A percentile compares a stretch with the other conserved stretches of the same genome.
Evolutionary conservation across 2,329 filamentous ascomycete genomes (phyloP).

Genomic region (Daldinia sp.): DNA sequence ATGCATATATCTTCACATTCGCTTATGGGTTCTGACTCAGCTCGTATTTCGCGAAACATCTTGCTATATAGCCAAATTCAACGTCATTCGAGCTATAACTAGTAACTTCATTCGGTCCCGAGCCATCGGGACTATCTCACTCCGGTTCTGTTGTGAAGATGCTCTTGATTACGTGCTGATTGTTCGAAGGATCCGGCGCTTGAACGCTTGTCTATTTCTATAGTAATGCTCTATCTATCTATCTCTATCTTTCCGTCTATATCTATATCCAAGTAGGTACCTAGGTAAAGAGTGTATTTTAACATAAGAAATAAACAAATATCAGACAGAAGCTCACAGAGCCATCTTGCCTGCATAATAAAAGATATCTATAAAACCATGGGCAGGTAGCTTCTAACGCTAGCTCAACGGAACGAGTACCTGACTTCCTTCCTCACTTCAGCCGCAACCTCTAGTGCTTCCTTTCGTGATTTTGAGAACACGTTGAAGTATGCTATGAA

Average conservation of each 20-base stretch:
- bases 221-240: not conserved
- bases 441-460: slow-evolving; percentile 37
- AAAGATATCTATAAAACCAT: not conserved
- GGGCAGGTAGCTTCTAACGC: not conserved
- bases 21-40: not conserved
- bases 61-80: slow-evolving; percentile 14
- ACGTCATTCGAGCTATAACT: not conserved
- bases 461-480: slow-evolving; percentile 41
- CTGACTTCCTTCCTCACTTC: slow-evolving; percentile 38
- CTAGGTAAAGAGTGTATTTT: not conserved
- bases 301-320: not conserved
- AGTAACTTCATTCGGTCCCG: not conserved
- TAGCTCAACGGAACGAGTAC: slow-evolving; percentile 37
- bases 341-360: not conserved
- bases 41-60: not conserved
- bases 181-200: not conserved
- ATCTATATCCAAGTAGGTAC: too few species aligned
- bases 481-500: slow-evolving; percentile 46
- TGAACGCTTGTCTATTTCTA: not conserved
- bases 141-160: too few species aligned
- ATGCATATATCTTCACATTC: not conserved
- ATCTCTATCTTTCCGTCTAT: not conserved
- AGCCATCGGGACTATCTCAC: too few species aligned
- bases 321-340: not conserved
- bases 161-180: not conserved